Evolutionary conservation across 306 rosid genomes (phyloP).

Genomic region (Cajanus cajan): DNA sequence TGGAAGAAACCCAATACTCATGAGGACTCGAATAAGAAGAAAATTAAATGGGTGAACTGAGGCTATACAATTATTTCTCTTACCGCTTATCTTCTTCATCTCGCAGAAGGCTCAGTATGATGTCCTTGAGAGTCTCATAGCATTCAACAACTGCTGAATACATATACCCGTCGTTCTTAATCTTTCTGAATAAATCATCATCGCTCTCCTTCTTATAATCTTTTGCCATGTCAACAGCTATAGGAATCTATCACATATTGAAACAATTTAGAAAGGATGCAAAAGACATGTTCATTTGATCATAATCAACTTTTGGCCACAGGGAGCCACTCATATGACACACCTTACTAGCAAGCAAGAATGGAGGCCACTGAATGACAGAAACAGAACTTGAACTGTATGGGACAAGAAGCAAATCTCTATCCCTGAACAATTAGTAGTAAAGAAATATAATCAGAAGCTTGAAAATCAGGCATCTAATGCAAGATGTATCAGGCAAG

Average conservation of each 20-base stretch:
- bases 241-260: conserved; percentile 74
- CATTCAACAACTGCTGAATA: conserved; percentile 86
- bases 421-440: conserved; percentile 59
- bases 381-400: conserved; percentile 54
- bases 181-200: conserved; percentile 73
- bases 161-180: conserved; percentile 72
- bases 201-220: conserved; percentile 78
- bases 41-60: conserved; percentile 19
- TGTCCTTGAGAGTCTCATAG: conserved; percentile 76
- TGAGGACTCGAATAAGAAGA: conserved; percentile 5
- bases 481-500: conserved; percentile 24
- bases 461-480: conserved; percentile 22
- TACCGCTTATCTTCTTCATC: conserved; percentile 62
- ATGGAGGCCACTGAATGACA: conserved; percentile 98
- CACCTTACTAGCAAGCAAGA: conserved; percentile 99
- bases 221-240: conserved; percentile 97
- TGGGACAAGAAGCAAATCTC: conserved; percentile 88
- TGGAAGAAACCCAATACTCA: conserved; percentile 26
- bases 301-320: conserved; percentile 11
- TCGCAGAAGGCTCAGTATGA: conserved; percentile 53
- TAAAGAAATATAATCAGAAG: conserved; percentile 39
- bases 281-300: conserved; percentile 10
- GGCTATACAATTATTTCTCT: conserved; percentile 32
- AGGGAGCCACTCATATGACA: conserved; percentile 25
- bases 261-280: conserved; percentile 25